Base-by-base conservation (phyloP, 2,329 filamentous ascomycete genomes). In the Colletotrichum euphorbiae region DNA sequence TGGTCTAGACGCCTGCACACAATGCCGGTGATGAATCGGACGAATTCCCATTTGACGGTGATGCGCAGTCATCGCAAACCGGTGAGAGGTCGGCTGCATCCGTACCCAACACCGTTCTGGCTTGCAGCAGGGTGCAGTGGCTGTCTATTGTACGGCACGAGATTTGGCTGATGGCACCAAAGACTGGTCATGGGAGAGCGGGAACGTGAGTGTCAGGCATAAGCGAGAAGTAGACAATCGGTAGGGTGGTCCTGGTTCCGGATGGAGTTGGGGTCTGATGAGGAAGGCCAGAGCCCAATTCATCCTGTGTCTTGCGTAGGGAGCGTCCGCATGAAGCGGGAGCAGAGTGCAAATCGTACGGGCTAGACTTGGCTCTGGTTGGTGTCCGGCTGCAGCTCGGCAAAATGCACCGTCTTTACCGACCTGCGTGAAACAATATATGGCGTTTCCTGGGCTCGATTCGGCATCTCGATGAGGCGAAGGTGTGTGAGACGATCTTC, bases 1-100 rank as follows among this genome's bases (percentile, higher is more conserved):
- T 55, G 67, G 67, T 45, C 62, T 67, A 67, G 68, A 70, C 60
- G 43, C 52, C 61, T 55, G 64, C 63, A 68, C 31, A 69, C 31
- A 50, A 48, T 59, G 52, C 67, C 52, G 52, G 46, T 43, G 45
- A 46, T 56, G 67, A 55, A 55, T 68, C 63, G 67, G 67, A 58
- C 51, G 46, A 52, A 51, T 46, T 68, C 58, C 57, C 57, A 57
- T 68, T 63, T 59, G 45, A 48, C 68, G 63, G 45, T 66, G 50
- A 38, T 57, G 63, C 48, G 46, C 57, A 31, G 42, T 69, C 51
- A 45, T 50, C 31, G 66, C 61, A 68, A 28, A 36, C 57, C 43
- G 63, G 45, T 59, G 48, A 55, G 33, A 54, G 52, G 62, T 19
- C 64, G 52, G 63, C 68, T 70, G 64, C 59, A 64, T 64, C 68